These are phyloP conservation scores for Mangifera indica DNA, from an alignment of 345 rosid species.

Conservation along the genomic window DNA sequence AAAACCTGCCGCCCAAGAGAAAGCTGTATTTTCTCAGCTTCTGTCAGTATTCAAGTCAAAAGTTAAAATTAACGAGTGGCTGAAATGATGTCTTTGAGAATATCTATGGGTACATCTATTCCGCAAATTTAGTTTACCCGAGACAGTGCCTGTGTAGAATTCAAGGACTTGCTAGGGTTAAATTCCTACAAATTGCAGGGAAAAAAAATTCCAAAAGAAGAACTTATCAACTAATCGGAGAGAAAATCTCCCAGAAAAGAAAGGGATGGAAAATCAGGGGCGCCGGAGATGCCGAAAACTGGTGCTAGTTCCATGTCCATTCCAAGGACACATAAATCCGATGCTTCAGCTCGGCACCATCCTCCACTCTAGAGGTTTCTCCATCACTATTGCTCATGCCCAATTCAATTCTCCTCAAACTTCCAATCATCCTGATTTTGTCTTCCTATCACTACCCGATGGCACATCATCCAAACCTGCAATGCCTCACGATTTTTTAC, in stretches of 20 bases:
- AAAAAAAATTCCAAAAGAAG: background rate
- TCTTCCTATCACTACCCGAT: background rate
- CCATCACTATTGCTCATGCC: background rate
- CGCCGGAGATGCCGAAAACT: background rate
- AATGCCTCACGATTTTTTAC: background rate
- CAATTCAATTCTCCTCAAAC: background rate
- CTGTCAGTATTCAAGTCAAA: no score
- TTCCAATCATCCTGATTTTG: background rate
- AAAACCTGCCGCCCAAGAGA: no score
- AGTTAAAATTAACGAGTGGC: no score
- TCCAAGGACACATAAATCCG: conserved; percentile 24
- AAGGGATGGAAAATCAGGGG: background rate
- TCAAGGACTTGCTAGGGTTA: background rate
- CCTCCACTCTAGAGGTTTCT: conserved; percentile 4
- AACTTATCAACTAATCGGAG: background rate
- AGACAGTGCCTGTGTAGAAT: no score
- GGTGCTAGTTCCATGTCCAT: conserved; percentile 24
- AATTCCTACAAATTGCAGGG: background rate
- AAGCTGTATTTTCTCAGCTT: no score
- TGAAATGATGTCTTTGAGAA: no score
- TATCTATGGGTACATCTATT: no score
- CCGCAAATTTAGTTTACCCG: no score
- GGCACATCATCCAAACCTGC: background rate
- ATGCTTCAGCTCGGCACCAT: conserved; percentile 19
- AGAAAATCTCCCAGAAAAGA: background rate